Base-by-base conservation (phyloP, 2,329 filamentous ascomycete genomes). In the Cladosporium sp. region DNA sequence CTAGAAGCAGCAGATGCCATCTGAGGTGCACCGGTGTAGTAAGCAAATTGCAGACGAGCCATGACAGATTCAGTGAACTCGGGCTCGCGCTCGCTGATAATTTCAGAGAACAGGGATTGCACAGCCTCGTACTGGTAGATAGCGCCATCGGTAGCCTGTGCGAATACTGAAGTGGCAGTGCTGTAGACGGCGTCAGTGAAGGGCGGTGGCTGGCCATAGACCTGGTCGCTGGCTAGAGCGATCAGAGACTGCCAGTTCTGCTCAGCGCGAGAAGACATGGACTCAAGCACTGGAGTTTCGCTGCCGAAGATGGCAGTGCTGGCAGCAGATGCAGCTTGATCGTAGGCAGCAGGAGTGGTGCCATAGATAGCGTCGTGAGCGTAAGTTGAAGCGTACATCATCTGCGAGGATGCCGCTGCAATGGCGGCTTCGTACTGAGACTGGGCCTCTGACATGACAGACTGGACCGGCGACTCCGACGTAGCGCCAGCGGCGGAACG, bases 31-130 rank as follows among this genome's bases (percentile, higher is more conserved):
- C 85, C 88, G 0, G 86, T 89, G 22, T 85, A 84, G 68, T 93
- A 94, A 0, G 85, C 88, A 3, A 83, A 86, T 58, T 84, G 83
- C 12, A 96, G 80, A 54, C 88, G 84, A 55, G 79, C 84, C 74
- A 91, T 85, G 3, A 93, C 88, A 60, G 88, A 92, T 68, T 95
- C 89, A 0, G 88, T 92, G 67, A 91, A 95, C 14, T 86, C 85
- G 0, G 89, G 87, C 70, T 95, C 90, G 71, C 88, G 90, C 55
- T 89, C 91, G 40, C 82, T 75, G 14, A 96, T 79, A 1, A 95
- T 78, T 72, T 95, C 90, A 1, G 88, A 88, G 14, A 96, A 81
- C 1, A 94, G 81, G 12, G 82, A 84, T 69, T 87, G 85, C 5
- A 95, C 82, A 25, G 84, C 84, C 5, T 83, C 82, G 65, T 90